A percentile compares a stretch with the other conserved stretches of the same genome.
Conservation (phyloP, 345 rosid species). For the Lepidium aucheri region DNA sequence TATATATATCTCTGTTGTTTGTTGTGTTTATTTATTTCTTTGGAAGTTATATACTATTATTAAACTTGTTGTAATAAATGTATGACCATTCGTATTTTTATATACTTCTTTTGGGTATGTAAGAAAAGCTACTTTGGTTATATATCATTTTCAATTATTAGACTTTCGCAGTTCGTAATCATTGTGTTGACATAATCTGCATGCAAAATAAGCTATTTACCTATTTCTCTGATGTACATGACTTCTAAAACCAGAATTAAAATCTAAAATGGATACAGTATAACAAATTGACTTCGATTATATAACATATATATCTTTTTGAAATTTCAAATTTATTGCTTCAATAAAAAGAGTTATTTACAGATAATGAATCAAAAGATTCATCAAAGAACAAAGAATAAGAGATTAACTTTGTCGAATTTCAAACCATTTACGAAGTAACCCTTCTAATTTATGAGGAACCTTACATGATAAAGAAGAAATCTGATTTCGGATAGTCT, state of each 20-base stretch:
- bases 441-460: no score
- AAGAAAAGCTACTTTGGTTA: constrained; percentile 18
- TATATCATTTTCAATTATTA: constrained; percentile 17
- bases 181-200: constrained; percentile 12
- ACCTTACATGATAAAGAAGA: no score
- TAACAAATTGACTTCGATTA: no score
- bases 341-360: no score
- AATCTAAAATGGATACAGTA: background rate
- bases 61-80: constrained; percentile 12
- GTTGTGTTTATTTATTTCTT: background rate
- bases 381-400: no score
- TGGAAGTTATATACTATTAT: constrained; percentile 9
- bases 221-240: background rate
- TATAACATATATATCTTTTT: no score
- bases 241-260: background rate
- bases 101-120: constrained; percentile 14
- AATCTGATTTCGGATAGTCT: no score
- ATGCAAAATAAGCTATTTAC: background rate
- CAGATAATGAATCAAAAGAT: no score
- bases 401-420: no score
- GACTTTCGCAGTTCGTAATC: constrained; percentile 7
- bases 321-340: no score
- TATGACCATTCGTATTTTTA: background rate
- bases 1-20: background rate
- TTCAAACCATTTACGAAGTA: no score